phyloP scores from a whole-genome alignment of 306 rosid genomes.

The Glycine soja region DNA sequence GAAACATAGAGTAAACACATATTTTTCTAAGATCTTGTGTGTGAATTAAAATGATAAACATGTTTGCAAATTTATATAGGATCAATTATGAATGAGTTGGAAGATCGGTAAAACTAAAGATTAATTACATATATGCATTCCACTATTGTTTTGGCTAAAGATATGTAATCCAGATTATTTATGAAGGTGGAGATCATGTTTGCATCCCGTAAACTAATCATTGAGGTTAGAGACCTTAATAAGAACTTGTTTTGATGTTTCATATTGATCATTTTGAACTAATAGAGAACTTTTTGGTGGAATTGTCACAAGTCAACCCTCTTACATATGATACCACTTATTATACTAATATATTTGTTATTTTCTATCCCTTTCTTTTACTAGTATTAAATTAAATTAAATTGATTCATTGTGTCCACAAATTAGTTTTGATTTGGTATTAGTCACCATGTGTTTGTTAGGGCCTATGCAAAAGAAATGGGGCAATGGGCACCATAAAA shows the following conservation, averaged over 20 bases:
- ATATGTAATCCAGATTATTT: too few species aligned
- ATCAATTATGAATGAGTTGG: too few species aligned
- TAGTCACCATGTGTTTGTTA: not conserved
- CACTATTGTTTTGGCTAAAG: too few species aligned
- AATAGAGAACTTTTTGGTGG: not conserved
- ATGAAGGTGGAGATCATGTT: not conserved
- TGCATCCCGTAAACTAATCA: conserved; percentile 1
- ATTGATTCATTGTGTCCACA: not conserved
- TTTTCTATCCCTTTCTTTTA: not conserved
- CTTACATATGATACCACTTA: too few species aligned
- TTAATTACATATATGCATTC: too few species aligned
- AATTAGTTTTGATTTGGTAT: not conserved
- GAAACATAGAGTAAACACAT: not conserved
- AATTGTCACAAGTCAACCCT: not conserved
- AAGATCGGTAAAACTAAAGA: too few species aligned
- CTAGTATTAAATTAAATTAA: not conserved
- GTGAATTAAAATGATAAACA: not conserved
- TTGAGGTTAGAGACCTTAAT: conserved; percentile 8
- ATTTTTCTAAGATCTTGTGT: not conserved
- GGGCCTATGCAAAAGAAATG: conserved; percentile 30
- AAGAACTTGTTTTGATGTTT: not conserved
- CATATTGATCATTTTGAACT: not conserved
- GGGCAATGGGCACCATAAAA: not conserved
- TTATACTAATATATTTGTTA: too few species aligned
- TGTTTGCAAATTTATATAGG: too few species aligned